A percentile compares a stretch with the other conserved stretches of the same genome.
Conservation (phyloP, 768 basidiomycete species). For the Asterophora parasitica region DNA sequence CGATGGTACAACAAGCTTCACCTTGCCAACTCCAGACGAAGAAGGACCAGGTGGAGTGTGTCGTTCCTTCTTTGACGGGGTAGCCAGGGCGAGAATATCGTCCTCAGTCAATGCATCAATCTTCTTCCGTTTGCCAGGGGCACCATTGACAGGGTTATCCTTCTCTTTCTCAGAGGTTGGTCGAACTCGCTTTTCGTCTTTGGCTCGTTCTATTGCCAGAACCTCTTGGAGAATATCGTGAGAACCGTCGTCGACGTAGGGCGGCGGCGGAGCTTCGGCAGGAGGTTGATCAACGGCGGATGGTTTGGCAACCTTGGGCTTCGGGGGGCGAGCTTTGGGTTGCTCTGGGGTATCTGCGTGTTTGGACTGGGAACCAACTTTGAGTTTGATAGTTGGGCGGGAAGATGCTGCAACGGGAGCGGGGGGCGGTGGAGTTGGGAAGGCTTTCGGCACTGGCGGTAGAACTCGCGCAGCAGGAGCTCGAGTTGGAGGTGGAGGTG, state of each 20-base stretch:
- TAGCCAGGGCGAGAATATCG: slow-evolving; percentile 57
- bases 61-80: slow-evolving; percentile 56
- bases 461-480: slow-evolving; percentile 27
- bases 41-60: slow-evolving; percentile 38
- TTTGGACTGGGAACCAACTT: slow-evolving; percentile 43
- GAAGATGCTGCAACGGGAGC: slow-evolving; percentile 24
- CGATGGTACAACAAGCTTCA: slow-evolving; percentile 17
- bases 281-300: slow-evolving; percentile 28
- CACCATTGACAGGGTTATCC: slow-evolving; percentile 34
- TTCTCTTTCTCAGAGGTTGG: slow-evolving; percentile 35
- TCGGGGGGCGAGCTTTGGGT: slow-evolving; percentile 36
- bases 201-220: slow-evolving; percentile 70
- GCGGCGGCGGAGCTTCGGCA: slow-evolving; percentile 57
- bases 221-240: slow-evolving; percentile 80
- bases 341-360: slow-evolving; percentile 24
- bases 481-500: no score
- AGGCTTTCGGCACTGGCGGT: slow-evolving; percentile 36
- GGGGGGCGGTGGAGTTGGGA: slow-evolving; percentile 24
- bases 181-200: slow-evolving; percentile 50
- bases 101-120: slow-evolving; percentile 39
- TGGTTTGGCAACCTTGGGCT: slow-evolving; percentile 36
- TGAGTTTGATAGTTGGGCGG: slow-evolving; percentile 65
- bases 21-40: slow-evolving; percentile 18
- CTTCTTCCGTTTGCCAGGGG: slow-evolving; percentile 58
- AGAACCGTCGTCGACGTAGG: slow-evolving; percentile 77